Base-by-base conservation (phyloP, 768 basidiomycete genomes). In the Albatrellus ellisii region DNA sequence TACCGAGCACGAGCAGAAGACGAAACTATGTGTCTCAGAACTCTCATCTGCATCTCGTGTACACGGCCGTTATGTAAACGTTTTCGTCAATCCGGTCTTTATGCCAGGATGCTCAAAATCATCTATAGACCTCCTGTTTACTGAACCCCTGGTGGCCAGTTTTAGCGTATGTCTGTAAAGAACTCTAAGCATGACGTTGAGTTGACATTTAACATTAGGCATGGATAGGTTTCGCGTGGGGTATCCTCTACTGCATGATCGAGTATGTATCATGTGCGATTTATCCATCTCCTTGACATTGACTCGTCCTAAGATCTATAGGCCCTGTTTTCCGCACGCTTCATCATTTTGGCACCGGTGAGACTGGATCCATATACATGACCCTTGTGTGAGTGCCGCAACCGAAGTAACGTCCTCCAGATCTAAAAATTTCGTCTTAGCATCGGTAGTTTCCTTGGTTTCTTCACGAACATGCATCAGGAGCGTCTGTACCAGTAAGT, bases 161-260 rank as follows among this genome's bases (percentile, higher is more conserved):
- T 82, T 89, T 54, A 79, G 75, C 52, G 81, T 82, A 54, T 29
- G 73, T 59, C 5, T 20, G 10, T 18, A 9, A 14, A 12, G n/a
- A 9, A n/a, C 22, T 24, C 38, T n/a, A 9, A 2, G 26, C 26
- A 2, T 22, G 6, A 14, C 21, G 33, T 14, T 1, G 3, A 12
- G 6, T 22, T 9, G 2, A 14, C 14, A 4, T 33, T 1, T 27
- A n/a, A n/a, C 8, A 24, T 12, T 56, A 82, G 77, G 53, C 79
- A 15, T 80, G 78, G 79, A 61, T 76, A 21, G 75, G 76, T 41
- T 75, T 87, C 45, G 68, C 72, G 0, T 89, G 85, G 84, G 85
- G 84, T 0, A 70, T 85, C 4, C 56, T 78, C 20, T 89, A 73
- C 52, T 76, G 74, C 41, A 61, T 86, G 54, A 64, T 83, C 25